Evolutionary conservation across 495 filamentous ascomycete species (phyloP).

Genomic region (Penicillium longicatenatum): DNA sequence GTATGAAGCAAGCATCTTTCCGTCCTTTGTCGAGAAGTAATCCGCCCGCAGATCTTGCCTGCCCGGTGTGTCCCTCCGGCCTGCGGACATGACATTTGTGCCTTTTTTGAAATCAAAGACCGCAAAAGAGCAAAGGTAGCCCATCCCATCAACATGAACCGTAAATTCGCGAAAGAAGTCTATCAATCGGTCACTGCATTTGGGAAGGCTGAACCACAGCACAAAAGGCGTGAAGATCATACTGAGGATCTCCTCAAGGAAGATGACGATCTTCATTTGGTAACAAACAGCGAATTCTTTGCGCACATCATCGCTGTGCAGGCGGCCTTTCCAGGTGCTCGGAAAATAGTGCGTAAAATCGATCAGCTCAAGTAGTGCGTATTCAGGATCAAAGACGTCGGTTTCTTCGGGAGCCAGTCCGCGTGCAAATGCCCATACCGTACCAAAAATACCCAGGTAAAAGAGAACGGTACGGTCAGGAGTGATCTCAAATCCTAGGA

Average conservation of each 20-base stretch:
- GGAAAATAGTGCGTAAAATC: conserved; percentile 91
- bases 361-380: conserved; percentile 81
- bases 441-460: conserved; percentile 72
- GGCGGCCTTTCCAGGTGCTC: conserved; percentile 79
- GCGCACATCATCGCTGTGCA: conserved; percentile 85
- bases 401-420: conserved; percentile 84
- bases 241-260: conserved; percentile 88
- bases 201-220: conserved; percentile 82
- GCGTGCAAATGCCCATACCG: conserved; percentile 76
- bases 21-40: conserved; percentile 92
- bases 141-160: conserved; percentile 92
- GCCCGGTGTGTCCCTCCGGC: conserved; percentile 25
- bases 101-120: conserved; percentile 97
- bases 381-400: conserved; percentile 89
- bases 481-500: conserved; percentile 89
- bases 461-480: conserved; percentile 80
- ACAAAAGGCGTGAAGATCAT: conserved; percentile 91
- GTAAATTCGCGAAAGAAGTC: conserved; percentile 99
- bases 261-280: conserved; percentile 85
- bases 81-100: conserved; percentile 54
- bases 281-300: conserved; percentile 86
- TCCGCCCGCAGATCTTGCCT: conserved; percentile 75
- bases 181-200: conserved; percentile 87
- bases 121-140: conserved; percentile 94
- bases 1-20: conserved; percentile 95